A percentile compares a stretch with the other conserved stretches of the same genome.
Conservation (phyloP, 1,284 basidiomycete species). For the Vanrija sp. region DNA sequence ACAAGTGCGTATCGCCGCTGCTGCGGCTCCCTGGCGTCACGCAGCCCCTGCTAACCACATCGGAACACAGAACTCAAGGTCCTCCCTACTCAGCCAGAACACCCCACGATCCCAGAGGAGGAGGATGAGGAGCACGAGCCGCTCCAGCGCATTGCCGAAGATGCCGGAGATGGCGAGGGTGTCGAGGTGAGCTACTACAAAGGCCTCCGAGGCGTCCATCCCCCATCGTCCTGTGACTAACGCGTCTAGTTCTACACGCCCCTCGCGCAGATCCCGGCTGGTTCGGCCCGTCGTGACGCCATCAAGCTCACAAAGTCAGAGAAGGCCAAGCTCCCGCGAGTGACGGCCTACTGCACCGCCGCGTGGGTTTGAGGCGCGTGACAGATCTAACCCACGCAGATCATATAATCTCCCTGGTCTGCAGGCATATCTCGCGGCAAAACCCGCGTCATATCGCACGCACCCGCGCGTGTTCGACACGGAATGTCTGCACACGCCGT, state of each 20-base stretch:
- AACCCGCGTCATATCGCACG: slow-evolving; percentile 74
- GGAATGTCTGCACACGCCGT: slow-evolving; percentile 48
- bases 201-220: not conserved
- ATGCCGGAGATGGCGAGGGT: slow-evolving; percentile 52
- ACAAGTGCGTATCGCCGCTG: slow-evolving; percentile 29
- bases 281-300: slow-evolving; percentile 87
- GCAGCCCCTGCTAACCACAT: not conserved
- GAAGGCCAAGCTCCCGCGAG: slow-evolving; percentile 86
- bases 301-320: slow-evolving; percentile 86
- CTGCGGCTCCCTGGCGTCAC: not conserved
- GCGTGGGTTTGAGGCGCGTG: slow-evolving; percentile 55
- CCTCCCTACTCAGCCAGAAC: slow-evolving; percentile 81
- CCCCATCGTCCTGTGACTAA: slow-evolving; percentile 2
- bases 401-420: slow-evolving; percentile 84
- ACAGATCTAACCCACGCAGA: slow-evolving; percentile 48
- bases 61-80: slow-evolving; percentile 71
- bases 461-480: slow-evolving; percentile 60
- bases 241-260: slow-evolving; percentile 74
- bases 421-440: slow-evolving; percentile 80
- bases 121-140: slow-evolving; percentile 52
- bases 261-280: slow-evolving; percentile 86
- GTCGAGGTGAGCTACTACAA: slow-evolving; percentile 59
- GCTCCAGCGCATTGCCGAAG: slow-evolving; percentile 19
- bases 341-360: slow-evolving; percentile 92
- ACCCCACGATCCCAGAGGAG: slow-evolving; percentile 55